These are phyloP conservation scores for Mycena amicta DNA, from an alignment of 768 basidiomycete genomes.

Conservation along the genomic window DNA sequence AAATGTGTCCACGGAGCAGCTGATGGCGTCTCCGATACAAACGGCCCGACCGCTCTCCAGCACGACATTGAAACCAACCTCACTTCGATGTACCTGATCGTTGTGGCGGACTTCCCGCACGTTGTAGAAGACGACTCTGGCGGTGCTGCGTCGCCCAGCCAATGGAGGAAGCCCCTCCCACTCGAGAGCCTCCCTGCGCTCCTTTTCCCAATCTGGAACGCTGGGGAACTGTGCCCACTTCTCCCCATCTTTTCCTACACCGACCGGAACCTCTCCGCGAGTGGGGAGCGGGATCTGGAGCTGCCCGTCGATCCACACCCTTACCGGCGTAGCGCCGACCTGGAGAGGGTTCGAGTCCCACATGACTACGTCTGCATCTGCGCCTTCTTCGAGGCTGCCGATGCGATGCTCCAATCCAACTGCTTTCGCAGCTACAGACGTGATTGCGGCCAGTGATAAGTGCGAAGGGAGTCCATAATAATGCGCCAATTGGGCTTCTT, in stretches of 20 bases:
- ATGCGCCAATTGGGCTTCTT: conserved; percentile 74
- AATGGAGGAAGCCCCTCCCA: conserved; percentile 77
- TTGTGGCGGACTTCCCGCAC: conserved; percentile 56
- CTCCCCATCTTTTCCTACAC: conserved; percentile 38
- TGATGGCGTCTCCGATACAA: conserved; percentile 43
- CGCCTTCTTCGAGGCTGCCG: conserved; percentile 60
- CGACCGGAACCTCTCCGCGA: conserved; percentile 43
- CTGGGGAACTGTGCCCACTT: conserved; percentile 50
- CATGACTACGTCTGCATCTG: conserved; percentile 71
- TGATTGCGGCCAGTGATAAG: conserved; percentile 66
- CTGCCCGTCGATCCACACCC: conserved; percentile 87
- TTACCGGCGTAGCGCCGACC: conserved; percentile 71
- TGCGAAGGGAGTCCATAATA: conserved; percentile 63
- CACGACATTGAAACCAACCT: conserved; percentile 39
- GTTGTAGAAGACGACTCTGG: conserved; percentile 61
- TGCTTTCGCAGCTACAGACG: conserved; percentile 63
- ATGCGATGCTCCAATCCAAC: conserved; percentile 78
- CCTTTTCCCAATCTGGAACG: conserved; percentile 66
- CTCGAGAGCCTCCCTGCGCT: conserved; percentile 56
- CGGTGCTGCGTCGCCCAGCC: conserved; percentile 35
- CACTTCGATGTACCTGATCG: conserved; percentile 35
- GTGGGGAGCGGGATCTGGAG: conserved; percentile 60
- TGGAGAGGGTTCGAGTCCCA: conserved; percentile 78
- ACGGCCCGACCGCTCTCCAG: conserved; percentile 54
- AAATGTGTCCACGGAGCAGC: conserved; percentile 30